Evolutionary conservation across 163 green algal genomes (phyloP).

Genomic region (Coccomyxa subellipsoidea): DNA sequence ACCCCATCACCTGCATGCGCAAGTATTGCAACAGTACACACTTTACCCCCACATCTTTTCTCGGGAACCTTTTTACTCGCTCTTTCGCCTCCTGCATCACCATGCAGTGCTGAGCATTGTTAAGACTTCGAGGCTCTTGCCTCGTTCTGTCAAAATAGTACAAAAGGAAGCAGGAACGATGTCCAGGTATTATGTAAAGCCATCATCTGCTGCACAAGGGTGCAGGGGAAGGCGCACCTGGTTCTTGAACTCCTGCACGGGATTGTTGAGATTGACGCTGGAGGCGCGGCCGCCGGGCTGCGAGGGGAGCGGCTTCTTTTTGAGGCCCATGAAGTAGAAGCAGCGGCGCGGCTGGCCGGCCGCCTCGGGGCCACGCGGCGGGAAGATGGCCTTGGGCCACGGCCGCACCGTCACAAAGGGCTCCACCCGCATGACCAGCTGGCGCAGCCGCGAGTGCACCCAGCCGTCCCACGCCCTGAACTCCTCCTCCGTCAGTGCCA

Average conservation of each 20-base stretch:
- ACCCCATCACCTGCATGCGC: conserved; percentile 11
- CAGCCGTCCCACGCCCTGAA: conserved; percentile 78
- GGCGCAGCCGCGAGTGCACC: conserved; percentile 52
- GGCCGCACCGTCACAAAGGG: conserved; percentile 54
- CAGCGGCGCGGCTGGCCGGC: not conserved
- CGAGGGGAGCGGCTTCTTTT: not conserved
- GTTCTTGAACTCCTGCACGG: conserved; percentile 3
- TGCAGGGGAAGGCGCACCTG: too few relatives aligned
- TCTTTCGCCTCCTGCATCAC: too few relatives aligned
- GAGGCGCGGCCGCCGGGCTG: not conserved
- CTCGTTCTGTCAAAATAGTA: too few relatives aligned
- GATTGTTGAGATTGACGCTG: conserved; percentile 10
- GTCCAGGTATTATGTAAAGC: too few relatives aligned
- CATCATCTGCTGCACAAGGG: too few relatives aligned
- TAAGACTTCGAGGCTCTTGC: too few relatives aligned
- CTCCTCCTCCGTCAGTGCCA: conserved; percentile 43
- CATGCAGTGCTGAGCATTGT: too few relatives aligned
- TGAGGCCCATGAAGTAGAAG: conserved; percentile 15
- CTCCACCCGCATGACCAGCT: conserved; percentile 42
- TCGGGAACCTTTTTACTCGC: too few relatives aligned
- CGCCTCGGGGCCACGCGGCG: not conserved
- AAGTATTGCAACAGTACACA: too few relatives aligned
- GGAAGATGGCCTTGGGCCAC: not conserved
- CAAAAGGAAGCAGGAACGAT: too few relatives aligned
- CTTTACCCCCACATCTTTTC: too few relatives aligned